A percentile compares a stretch with the other conserved stretches of the same genome.
These are phyloP conservation scores for Mortierella sp. DNA, from an alignment of 371 early-diverging fungal species.

Conservation along the genomic window DNA sequence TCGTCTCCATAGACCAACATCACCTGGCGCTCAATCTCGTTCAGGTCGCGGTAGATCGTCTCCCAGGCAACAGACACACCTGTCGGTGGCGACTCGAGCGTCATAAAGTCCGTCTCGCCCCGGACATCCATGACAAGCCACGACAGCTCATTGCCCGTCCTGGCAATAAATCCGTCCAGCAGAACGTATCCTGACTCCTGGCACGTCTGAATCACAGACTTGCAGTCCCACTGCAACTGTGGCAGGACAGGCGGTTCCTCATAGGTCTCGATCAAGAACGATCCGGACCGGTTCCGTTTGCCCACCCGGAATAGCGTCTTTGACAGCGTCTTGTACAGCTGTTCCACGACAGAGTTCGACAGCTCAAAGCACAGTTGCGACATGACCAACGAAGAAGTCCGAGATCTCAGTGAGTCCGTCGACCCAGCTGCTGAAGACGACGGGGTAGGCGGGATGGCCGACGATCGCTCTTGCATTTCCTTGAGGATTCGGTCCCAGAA, in stretches of 20 bases:
- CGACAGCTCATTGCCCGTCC: slow-evolving; percentile 48
- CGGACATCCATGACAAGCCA: slow-evolving; percentile 42
- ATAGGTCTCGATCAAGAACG: slow-evolving; percentile 49
- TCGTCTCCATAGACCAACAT: slow-evolving; percentile 49
- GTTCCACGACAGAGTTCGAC: slow-evolving; percentile 59
- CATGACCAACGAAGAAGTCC: slow-evolving; percentile 51
- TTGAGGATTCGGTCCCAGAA: slow-evolving; percentile 60
- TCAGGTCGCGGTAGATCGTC: slow-evolving; percentile 32
- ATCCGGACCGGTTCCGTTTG: slow-evolving; percentile 40
- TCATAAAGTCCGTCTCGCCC: slow-evolving; percentile 24
- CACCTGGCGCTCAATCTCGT: slow-evolving; percentile 45
- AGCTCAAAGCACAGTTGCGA: slow-evolving; percentile 68
- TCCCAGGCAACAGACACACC: slow-evolving; percentile 48
- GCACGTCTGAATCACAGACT: slow-evolving; percentile 37
- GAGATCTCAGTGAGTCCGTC: not conserved
- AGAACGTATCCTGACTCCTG: slow-evolving; percentile 39
- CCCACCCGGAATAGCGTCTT: slow-evolving; percentile 52
- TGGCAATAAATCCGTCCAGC: slow-evolving; percentile 43
- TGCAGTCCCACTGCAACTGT: slow-evolving; percentile 50
- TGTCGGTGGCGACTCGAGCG: slow-evolving; percentile 27
- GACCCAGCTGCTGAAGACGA: not conserved
- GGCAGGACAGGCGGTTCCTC: slow-evolving; percentile 48
- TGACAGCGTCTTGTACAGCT: slow-evolving; percentile 60
- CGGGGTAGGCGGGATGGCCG: not conserved
- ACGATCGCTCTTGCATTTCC: slow-evolving; percentile 37